Base-by-base conservation (phyloP, 1,284 basidiomycete genomes). In the Leccinum pallidistipes region DNA sequence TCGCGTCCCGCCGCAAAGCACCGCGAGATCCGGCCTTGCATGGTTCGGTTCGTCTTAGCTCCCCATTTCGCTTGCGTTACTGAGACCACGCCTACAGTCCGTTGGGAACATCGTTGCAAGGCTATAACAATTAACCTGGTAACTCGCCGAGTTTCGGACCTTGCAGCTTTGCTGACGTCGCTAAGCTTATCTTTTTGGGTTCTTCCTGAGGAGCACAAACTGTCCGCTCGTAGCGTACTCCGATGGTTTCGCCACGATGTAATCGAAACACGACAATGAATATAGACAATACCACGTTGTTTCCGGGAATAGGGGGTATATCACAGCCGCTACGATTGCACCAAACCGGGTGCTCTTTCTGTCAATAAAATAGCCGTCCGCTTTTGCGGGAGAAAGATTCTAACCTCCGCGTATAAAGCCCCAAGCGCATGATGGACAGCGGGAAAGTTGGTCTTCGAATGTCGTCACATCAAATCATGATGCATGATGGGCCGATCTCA, bases 211-310 rank as follows among this genome's bases (percentile, higher is more conserved):
- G 36, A 97, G 81, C n/a, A 94, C 88, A 76, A 97, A 96, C 29
- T 95, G 84, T 2, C 91, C 90, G 1, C 91, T 87, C 47, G 91
- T 87, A 10, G 90, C 86, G 66, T 92, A 93, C 64, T 87, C 29
- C 29, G 29, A 79, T 0, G 94, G 94, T 66, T 86, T 88, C 0
- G 87, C 85, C 14, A 95, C 82, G 67, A 96, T 95, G 71, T 90
- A 88, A 75, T 93, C 95, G 78, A 97, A 98, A 76, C 96, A 98
- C 3, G 97, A 96, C 3, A 97, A 79, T 1, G 94, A 95, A 90
- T 45, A 93, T 77, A 1, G 93, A 86, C 12, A 98, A 81, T 1
- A 88, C 79, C 36, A 89, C 74, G 0, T 91, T 82, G 0, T 91
- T 82, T 56, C 94, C 88, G 90, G 88, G 73, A 95, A 95, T 24